Evolutionary conservation across 2,329 filamentous ascomycete genomes (phyloP).

Genomic region (Fusarium liriodendri): DNA sequence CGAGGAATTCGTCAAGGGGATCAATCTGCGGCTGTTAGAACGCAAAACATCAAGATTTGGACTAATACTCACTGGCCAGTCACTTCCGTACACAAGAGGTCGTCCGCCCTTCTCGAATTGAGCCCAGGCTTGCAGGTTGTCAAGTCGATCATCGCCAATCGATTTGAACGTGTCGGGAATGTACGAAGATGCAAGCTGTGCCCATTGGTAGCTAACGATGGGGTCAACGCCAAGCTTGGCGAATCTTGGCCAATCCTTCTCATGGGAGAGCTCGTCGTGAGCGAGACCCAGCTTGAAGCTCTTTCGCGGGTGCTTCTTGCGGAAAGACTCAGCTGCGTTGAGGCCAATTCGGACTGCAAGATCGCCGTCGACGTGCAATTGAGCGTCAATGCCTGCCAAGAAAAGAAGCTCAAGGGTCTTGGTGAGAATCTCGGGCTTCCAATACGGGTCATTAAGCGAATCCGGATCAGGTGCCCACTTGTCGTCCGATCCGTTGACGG

Average conservation of each 20-base stretch:
- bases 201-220: conserved; percentile 43
- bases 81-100: conserved; percentile 39
- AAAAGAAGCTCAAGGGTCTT: conserved; percentile 40
- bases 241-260: conserved; percentile 41
- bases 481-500: conserved; percentile 31
- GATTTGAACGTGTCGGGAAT: conserved; percentile 39
- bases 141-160: conserved; percentile 32
- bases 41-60: fast-evolving
- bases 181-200: conserved; percentile 43
- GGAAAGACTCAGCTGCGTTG: conserved; percentile 37
- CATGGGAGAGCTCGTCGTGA: conserved; percentile 39
- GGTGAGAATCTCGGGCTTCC: conserved; percentile 36
- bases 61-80: conserved; percentile 41
- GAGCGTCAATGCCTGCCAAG: conserved; percentile 34
- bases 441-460: conserved; percentile 43
- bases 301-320: conserved; percentile 28
- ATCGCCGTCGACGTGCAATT: conserved; percentile 42
- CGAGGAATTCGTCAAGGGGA: conserved; percentile 44
- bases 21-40: conserved; percentile 35
- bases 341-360: conserved; percentile 40
- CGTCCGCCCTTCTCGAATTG: conserved; percentile 32
- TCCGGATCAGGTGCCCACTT: conserved; percentile 34
- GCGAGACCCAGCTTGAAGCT: conserved; percentile 41
- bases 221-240: conserved; percentile 39
- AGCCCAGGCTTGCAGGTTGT: conserved; percentile 45